These are phyloP conservation scores for Amylostereum areolatum DNA, from an alignment of 1,284 basidiomycete species.

Conservation along the genomic window DNA sequence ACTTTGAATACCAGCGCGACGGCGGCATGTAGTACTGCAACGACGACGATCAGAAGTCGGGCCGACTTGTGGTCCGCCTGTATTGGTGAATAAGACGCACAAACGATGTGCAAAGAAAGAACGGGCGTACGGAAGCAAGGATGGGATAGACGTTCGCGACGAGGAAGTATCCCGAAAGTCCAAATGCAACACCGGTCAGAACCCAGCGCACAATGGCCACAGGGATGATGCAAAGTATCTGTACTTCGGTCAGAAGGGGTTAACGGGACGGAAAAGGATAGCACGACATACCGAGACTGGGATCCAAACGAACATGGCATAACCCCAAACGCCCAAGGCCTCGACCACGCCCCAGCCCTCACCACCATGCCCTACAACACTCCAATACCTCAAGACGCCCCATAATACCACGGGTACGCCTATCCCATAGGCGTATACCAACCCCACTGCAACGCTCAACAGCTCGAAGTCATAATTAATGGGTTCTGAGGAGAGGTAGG, in stretches of 20 bases:
- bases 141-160: conserved; percentile 84
- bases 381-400: conserved; percentile 76
- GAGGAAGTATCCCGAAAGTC: conserved; percentile 79
- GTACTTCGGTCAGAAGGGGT: neutral
- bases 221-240: conserved; percentile 83
- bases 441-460: conserved; percentile 72
- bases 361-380: conserved; percentile 42
- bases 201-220: conserved; percentile 76
- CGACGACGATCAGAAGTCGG: conserved; percentile 69
- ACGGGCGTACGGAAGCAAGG: conserved; percentile 65
- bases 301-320: conserved; percentile 73
- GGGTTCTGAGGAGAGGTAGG: conserved; percentile 62
- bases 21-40: conserved; percentile 65
- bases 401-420: conserved; percentile 75
- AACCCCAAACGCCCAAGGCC: conserved; percentile 69
- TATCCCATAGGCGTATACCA: conserved; percentile 85
- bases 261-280: neutral
- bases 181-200: conserved; percentile 66
- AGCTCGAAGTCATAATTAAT: conserved; percentile 81
- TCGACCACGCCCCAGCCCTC: conserved; percentile 80
- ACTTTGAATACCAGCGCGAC: conserved; percentile 82
- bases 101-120: neutral
- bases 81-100: conserved; percentile 4
- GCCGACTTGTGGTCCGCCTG: conserved; percentile 82
- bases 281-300: conserved; percentile 58